These are phyloP conservation scores for Nepenthes alata DNA, from an alignment of 179 eudicot genomes.

Conservation along the genomic window DNA sequence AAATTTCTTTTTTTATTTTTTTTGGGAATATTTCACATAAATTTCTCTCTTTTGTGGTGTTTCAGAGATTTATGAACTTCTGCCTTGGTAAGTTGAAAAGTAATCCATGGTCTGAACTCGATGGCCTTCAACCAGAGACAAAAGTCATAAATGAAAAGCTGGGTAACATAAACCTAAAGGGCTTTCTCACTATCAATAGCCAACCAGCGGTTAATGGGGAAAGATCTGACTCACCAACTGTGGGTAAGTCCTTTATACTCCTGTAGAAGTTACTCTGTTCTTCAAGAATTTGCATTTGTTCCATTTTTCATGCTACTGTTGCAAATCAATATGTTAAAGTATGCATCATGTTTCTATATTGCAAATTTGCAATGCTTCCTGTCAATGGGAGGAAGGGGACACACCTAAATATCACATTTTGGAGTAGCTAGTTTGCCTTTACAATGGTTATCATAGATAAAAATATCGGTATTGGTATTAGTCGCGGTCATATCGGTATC, in stretches of 20 bases:
- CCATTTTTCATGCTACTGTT: too few relatives aligned
- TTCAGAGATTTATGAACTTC: slow-evolving; percentile 64
- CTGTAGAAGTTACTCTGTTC: not conserved
- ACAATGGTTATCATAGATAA: too few relatives aligned
- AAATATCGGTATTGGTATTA: too few relatives aligned
- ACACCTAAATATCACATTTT: too few relatives aligned
- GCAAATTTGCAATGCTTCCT: too few relatives aligned
- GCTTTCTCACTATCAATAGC: slow-evolving; percentile 90
- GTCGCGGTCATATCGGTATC: too few relatives aligned
- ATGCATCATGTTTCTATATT: too few relatives aligned
- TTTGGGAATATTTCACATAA: not conserved
- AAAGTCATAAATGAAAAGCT: slow-evolving; percentile 70
- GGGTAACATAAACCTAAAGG: slow-evolving; percentile 54
- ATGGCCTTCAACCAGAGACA: slow-evolving; percentile 98
- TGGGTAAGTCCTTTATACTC: slow-evolving; percentile 41
- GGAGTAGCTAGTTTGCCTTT: too few relatives aligned
- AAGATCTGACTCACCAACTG: slow-evolving; percentile 70
- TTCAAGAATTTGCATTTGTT: too few relatives aligned
- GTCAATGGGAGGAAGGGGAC: too few relatives aligned
- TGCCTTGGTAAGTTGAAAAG: slow-evolving; percentile 79
- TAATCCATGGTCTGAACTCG: slow-evolving; percentile 94
- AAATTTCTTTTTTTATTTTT: not conserved
- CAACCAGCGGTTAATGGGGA: slow-evolving; percentile 95
- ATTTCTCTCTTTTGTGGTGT: slow-evolving; percentile 5
- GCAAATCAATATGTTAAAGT: too few relatives aligned